Base-by-base conservation (phyloP, 306 rosid species). In the Vigna unguiculata region DNA sequence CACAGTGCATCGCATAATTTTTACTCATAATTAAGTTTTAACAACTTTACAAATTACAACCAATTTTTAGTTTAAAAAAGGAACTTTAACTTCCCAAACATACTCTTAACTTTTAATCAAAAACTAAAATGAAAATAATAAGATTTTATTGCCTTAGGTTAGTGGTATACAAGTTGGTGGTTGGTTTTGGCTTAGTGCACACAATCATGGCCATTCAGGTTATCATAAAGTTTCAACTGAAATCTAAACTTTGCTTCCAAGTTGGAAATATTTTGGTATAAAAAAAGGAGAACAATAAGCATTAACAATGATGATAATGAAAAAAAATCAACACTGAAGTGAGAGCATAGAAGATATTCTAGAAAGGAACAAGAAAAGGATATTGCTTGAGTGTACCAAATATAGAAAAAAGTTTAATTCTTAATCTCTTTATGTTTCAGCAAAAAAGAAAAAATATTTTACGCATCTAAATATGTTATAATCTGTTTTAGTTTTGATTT, bases 211-310 rank as follows among this genome's bases (percentile, higher is more conserved):
- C 32, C 68, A 74, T 30, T 58, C 58, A 45, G 15, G 48, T 17
- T 9, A 43, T 43, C 45, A 74, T 30, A 2, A 58, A 57, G 38
- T 57, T 12, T 28, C 70, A 74, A 59, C 59, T 25, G 13, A 60
- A 60, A 46, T 74, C 34, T 28, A 74, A 72, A 61, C 78, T 47
- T 59, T n/a, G 60, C 78, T 74, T 46, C 47, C 17, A 74, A 30
- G 68, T 19, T 46, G 15, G 36, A 46, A 74, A 30, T 8, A 22
- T 61, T 13, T 28, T 16, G 36, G 28, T 25, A 43, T 45, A 12
- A 19, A 20, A 5, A 71, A 71, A 36, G 32, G 46, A 57, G 14
- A 58, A n/a, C 78, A 60, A 72, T 24, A 16, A 41, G 57, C n/a
- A 58, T 41, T 54, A 40, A 36, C 51, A 20, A 72, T 73, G 20